These are phyloP conservation scores for Moesziomyces antarcticus DNA, from an alignment of 1,284 basidiomycete genomes.

Conservation along the genomic window DNA sequence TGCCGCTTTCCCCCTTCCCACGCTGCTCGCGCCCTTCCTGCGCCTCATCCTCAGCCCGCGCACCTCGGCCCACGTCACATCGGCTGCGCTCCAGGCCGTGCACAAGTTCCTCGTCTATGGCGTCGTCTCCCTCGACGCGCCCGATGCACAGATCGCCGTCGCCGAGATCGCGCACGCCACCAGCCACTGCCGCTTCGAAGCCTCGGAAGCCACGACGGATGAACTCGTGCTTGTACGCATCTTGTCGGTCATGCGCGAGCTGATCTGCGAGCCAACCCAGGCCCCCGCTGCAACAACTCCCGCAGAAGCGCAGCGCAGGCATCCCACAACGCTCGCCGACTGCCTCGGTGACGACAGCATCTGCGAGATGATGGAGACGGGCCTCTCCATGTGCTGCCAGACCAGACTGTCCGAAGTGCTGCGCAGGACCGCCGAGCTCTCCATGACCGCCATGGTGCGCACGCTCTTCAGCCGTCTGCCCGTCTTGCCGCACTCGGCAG, in stretches of 20 bases:
- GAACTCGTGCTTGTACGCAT: constrained; percentile 94
- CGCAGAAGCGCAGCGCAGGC: constrained; percentile 2
- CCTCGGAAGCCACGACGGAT: constrained; percentile 83
- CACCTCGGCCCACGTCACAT: constrained; percentile 93
- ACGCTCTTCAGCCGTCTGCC: constrained; percentile 82
- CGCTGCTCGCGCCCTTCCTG: constrained; percentile 74
- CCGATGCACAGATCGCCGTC: constrained; percentile 72
- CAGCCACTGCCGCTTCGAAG: constrained; percentile 97
- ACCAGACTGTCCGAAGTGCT: constrained; percentile 91
- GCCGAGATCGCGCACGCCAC: constrained; percentile 87
- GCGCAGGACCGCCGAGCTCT: constrained; percentile 90
- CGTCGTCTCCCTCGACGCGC: constrained; percentile 73
- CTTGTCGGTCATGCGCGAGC: constrained; percentile 85
- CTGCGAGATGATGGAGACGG: constrained; percentile 98
- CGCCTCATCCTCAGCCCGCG: constrained; percentile 90
- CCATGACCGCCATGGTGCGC: constrained; percentile 87
- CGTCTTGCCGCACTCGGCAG: constrained; percentile 69
- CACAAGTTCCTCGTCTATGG: constrained; percentile 85
- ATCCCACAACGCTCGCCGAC: constrained; percentile 47
- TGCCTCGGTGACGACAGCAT: constrained; percentile 82
- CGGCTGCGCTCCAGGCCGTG: constrained; percentile 85
- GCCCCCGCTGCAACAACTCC: background rate
- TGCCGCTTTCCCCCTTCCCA: constrained; percentile 50
- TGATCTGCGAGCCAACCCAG: constrained; percentile 73
- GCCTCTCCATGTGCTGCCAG: constrained; percentile 95